phyloP scores from a whole-genome alignment of 2,329 filamentous ascomycete genomes.

The Epichloe uncinata region DNA sequence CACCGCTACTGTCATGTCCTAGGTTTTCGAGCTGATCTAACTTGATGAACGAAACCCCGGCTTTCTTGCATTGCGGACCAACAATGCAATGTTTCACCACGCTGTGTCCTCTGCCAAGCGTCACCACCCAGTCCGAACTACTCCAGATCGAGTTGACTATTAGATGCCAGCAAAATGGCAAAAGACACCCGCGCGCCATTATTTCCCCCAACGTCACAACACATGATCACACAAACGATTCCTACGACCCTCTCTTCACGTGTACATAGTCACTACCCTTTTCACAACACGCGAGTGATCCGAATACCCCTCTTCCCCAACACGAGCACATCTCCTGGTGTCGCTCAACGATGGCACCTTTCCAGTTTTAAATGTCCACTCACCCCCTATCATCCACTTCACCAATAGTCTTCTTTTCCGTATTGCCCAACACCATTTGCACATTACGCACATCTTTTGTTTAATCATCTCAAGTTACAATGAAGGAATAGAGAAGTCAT shows the following conservation, averaged over 20 bases:
- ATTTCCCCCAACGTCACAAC: constrained; percentile 1
- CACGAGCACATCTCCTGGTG: background rate
- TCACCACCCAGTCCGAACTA: background rate
- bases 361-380: background rate
- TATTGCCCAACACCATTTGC: background rate
- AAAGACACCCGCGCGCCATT: constrained; percentile 6
- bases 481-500: constrained; percentile 29
- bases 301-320: constrained; percentile 20
- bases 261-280: constrained; percentile 23
- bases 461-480: constrained; percentile 16
- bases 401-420: background rate
- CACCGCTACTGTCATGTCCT: constrained; percentile 35
- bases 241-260: constrained; percentile 23
- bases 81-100: background rate
- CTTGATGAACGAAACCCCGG: background rate
- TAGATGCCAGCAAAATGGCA: background rate
- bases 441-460: constrained; percentile 10
- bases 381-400: constrained; percentile 1
- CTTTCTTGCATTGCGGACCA: constrained; percentile 1
- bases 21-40: constrained; percentile 22
- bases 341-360: background rate
- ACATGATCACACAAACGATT: constrained; percentile 22
- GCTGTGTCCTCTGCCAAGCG: background rate
- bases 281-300: constrained; percentile 24
- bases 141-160: background rate